phyloP scores from a whole-genome alignment of 768 basidiomycete species.

The Filobasidium floriforme region DNA sequence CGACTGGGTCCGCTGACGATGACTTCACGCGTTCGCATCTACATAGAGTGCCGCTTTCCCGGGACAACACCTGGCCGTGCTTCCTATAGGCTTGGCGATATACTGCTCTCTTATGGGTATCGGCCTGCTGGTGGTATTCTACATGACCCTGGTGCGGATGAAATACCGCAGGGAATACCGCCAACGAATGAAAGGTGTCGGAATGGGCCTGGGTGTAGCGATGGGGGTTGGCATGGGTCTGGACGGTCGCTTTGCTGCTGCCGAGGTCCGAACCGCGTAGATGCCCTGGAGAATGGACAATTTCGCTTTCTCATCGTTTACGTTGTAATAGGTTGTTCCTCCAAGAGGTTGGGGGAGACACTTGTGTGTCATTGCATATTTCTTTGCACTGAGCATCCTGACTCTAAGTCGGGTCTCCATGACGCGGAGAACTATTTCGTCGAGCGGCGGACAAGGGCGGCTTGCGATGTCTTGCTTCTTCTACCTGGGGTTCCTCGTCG shows the following conservation, averaged over 20 bases:
- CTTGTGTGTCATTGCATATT: too few species aligned
- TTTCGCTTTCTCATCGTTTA: neutral
- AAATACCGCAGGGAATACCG: constrained; percentile 69
- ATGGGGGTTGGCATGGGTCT: neutral
- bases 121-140: constrained; percentile 66
- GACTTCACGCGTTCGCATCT: neutral
- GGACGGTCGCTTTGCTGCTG: neutral
- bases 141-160: constrained; percentile 77
- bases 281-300: neutral
- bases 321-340: neutral
- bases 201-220: neutral
- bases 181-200: constrained; percentile 9
- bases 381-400: too few species aligned
- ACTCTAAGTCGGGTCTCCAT: too few species aligned
- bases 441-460: too few species aligned
- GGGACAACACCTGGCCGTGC: constrained; percentile 63
- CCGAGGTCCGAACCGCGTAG: neutral
- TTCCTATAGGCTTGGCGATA: constrained; percentile 74
- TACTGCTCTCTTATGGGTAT: constrained; percentile 78
- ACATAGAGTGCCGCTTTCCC: constrained; percentile 55
- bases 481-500: neutral
- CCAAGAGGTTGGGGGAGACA: too few species aligned
- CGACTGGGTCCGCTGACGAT: neutral
- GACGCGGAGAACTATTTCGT: too few species aligned
- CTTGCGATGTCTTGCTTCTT: too few species aligned